A percentile compares a stretch with the other conserved stretches of the same genome.
Evolutionary conservation across 2,329 filamentous ascomycete genomes (phyloP).

Genomic region (Dactylella cylindrospora): DNA sequence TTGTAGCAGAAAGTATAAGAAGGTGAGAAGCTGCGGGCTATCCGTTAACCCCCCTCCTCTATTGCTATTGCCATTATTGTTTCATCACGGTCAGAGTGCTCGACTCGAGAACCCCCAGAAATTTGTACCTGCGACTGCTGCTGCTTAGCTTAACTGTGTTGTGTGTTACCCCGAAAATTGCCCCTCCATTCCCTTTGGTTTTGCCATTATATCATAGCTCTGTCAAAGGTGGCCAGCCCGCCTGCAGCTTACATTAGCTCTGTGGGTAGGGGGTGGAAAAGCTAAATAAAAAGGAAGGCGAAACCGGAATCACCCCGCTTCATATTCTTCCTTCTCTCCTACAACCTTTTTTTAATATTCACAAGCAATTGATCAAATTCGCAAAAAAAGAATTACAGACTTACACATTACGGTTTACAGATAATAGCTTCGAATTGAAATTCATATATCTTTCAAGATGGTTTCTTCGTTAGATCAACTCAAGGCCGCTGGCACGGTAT

Average conservation of each 20-base stretch:
- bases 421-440: neutral
- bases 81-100: neutral
- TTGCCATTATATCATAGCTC: constrained; percentile 26
- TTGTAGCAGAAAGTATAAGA: constrained; percentile 3
- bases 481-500: constrained; percentile 93
- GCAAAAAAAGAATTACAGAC: neutral
- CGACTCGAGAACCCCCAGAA: constrained; percentile 1
- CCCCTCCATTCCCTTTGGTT: too few relatives aligned
- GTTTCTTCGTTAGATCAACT: constrained; percentile 81
- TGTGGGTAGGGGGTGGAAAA: too few relatives aligned
- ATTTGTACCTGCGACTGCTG: neutral
- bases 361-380: constrained; percentile 4
- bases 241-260: neutral
- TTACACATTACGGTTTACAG: neutral
- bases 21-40: neutral
- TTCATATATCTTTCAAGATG: constrained; percentile 41
- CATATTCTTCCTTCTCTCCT: neutral
- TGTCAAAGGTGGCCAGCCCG: neutral
- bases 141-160: neutral
- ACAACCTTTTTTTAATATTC: constrained; percentile 10
- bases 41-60: too few relatives aligned
- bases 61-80: too few relatives aligned
- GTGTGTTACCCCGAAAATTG: constrained; percentile 28
- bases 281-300: constrained; percentile 22
- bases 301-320: constrained; percentile 17